Conservation (phyloP, 352 stramenopile species). For the Phytophthora meadii region DNA sequence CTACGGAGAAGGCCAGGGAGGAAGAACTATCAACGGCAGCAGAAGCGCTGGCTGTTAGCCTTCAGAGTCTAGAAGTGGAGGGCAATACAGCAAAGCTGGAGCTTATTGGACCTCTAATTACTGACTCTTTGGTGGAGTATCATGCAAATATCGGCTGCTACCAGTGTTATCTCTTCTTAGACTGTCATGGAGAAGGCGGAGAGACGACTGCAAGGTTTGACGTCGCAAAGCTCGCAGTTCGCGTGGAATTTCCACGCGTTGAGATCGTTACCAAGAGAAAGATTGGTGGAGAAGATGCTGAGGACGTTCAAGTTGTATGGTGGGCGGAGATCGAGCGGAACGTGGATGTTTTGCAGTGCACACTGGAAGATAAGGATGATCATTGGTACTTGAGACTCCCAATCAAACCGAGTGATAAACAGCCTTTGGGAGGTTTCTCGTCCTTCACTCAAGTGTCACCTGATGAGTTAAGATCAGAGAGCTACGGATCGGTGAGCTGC, state of each 20-base stretch:
- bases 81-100: not conserved
- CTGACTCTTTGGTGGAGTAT: slow-evolving; percentile 66
- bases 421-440: slow-evolving; percentile 56
- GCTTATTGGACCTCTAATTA: slow-evolving; percentile 27
- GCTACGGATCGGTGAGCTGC: slow-evolving; percentile 57
- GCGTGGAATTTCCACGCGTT: slow-evolving; percentile 48
- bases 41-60: slow-evolving; percentile 27
- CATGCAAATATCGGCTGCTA: slow-evolving; percentile 88
- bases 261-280: slow-evolving; percentile 30
- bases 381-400: slow-evolving; percentile 76
- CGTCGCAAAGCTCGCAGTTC: slow-evolving; percentile 35
- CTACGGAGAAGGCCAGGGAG: slow-evolving; percentile 33
- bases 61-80: slow-evolving; percentile 33
- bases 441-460: slow-evolving; percentile 62
- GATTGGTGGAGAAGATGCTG: not conserved
- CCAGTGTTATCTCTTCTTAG: slow-evolving; percentile 66
- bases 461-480: slow-evolving; percentile 47
- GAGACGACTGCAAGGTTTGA: slow-evolving; percentile 12
- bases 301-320: slow-evolving; percentile 41
- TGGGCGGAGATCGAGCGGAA: slow-evolving; percentile 61
- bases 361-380: slow-evolving; percentile 49
- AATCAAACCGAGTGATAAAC: slow-evolving; percentile 55
- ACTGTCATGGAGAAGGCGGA: slow-evolving; percentile 13
- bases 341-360: slow-evolving; percentile 51
- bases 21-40: slow-evolving; percentile 41